Evolutionary conservation across 129 eudicot species (phyloP).

Genomic region (Chrysanthemum makinoi): DNA sequence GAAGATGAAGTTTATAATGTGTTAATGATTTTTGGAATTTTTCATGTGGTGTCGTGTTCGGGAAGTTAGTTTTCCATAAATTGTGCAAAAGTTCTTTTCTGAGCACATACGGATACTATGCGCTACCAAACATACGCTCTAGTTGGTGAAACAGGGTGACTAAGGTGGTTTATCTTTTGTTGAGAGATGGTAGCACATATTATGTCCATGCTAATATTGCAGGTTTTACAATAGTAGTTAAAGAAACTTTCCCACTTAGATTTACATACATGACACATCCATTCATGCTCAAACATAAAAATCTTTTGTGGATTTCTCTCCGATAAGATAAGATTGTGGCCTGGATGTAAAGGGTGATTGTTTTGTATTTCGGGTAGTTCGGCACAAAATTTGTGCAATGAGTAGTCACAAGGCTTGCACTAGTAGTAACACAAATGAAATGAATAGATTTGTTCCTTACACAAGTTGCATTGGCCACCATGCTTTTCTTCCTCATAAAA

Average conservation of each 20-base stretch:
- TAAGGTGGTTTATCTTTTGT: background rate
- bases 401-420: constrained; percentile 7
- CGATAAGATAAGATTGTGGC: background rate
- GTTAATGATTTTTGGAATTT: no score
- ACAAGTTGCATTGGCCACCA: constrained; percentile 4
- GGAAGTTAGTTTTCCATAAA: no score
- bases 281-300: background rate
- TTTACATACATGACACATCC: background rate
- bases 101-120: background rate
- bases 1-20: no score
- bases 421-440: constrained; percentile 12
- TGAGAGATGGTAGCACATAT: background rate
- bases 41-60: no score
- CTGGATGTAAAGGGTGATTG: constrained; percentile 16
- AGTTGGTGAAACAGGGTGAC: constrained; percentile 10
- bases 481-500: constrained; percentile 15
- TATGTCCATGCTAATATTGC: background rate
- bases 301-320: background rate
- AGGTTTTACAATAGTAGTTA: no score
- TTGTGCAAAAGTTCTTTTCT: no score
- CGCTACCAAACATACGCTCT: background rate
- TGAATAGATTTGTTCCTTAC: constrained; percentile 3
- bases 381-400: constrained; percentile 4
- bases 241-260: no score
- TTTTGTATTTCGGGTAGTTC: background rate